phyloP scores from a whole-genome alignment of 2,329 filamentous ascomycete genomes.

The Passalora sequoiae region DNA sequence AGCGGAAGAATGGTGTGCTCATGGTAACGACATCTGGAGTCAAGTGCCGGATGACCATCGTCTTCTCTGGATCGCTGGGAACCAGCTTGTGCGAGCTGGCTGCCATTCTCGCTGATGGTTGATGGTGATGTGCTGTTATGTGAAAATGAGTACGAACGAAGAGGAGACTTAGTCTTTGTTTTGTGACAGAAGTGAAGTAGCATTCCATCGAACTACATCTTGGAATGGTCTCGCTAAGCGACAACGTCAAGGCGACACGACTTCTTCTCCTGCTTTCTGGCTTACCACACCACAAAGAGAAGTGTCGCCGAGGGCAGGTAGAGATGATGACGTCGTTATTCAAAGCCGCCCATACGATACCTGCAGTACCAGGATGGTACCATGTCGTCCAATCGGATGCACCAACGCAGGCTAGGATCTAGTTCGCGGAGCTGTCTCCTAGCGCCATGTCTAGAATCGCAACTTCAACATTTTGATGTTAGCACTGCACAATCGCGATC shows the following conservation, averaged over 20 bases:
- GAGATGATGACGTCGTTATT: too few species aligned
- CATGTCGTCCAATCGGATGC: not conserved
- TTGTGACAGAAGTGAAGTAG: not conserved
- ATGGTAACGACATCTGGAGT: constrained; percentile 73
- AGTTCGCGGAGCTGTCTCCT: not conserved
- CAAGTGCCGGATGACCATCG: constrained; percentile 86
- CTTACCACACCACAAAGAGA: constrained; percentile 1
- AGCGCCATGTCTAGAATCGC: too few species aligned
- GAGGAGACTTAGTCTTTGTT: constrained; percentile 2
- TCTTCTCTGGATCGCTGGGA: constrained; percentile 64
- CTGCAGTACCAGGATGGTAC: too few species aligned
- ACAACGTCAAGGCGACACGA: too few species aligned
- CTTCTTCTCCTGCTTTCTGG: not conserved
- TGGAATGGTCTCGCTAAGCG: too few species aligned
- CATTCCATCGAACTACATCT: too few species aligned
- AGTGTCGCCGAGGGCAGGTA: too few species aligned
- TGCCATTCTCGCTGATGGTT: constrained; percentile 25
- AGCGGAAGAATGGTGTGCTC: constrained; percentile 78
- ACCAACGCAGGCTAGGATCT: not conserved
- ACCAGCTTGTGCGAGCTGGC: constrained; percentile 35
- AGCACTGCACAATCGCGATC: constrained; percentile 7
- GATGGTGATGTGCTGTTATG: constrained; percentile 4
- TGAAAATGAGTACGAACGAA: too few species aligned
- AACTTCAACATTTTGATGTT: not conserved
- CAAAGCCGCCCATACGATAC: too few species aligned